Base-by-base conservation (phyloP, 345 rosid genomes). In the Lumnitzera racemosa region DNA sequence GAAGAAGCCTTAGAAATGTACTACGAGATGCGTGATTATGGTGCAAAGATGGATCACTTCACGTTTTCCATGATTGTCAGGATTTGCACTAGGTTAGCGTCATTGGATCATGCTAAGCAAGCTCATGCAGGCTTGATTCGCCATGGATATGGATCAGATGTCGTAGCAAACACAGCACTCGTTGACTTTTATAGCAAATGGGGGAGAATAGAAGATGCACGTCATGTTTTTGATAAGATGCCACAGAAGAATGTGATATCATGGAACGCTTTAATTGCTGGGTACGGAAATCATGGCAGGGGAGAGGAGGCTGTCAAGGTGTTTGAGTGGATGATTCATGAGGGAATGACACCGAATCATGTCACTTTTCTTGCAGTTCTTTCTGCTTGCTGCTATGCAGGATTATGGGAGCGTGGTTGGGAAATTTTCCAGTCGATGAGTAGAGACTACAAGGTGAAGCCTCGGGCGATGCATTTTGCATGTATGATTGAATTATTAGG, bases 131-230 rank as follows among this genome's bases (percentile, higher is more conserved):
- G 76, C 62, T 66, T 88, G 36, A 61, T 88, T 61, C 88, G 96
- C 13, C 78, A 66, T 23, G 90, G 90, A 46, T 91, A 80, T 68
- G 86, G 87, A 61, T 72, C 76, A 5, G 96, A 91, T 65, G 70
- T 83, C 4, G 87, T 91, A 0, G 90, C 88, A 9, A 86, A 76
- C 66, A 81, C 98, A 0, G 83, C 90, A 13, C 91, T 91, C 12
- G 87, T 89, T 23, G 98, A 91, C 71, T 91, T 86, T 51, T 91
- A 91, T 61, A 80, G 98, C 86, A 91, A 91, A 83, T 89, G 98
- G 96, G 96, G 96, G 64, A 81, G 79, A 67, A 67, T 91, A 69
- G 87, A 91, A 72, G 72, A 84, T 63, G 98, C 98, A 50, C 82
- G 70, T 46, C 70, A 67, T 59, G 78, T 86, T 47, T 91, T 91